Conservation (phyloP, 208 protist genomes). For the Crithidia bombi region DNA sequence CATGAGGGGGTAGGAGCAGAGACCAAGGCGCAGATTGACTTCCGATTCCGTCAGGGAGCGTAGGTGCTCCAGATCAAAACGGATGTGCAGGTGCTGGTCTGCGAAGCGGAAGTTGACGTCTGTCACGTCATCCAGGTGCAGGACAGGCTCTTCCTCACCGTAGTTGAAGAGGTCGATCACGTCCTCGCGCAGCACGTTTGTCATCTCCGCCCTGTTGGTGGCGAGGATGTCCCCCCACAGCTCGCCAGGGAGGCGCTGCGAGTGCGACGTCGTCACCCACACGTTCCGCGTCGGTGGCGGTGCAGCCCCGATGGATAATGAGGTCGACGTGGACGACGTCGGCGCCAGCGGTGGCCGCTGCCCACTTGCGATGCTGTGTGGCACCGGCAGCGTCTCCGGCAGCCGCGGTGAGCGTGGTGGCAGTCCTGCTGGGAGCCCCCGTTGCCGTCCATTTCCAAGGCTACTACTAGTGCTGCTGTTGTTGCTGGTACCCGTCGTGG, state of each 20-base stretch:
- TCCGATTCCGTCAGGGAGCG: conserved; percentile 38
- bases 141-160: conserved; percentile 15
- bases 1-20: conserved; percentile 45
- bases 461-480: not conserved
- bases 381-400: not conserved
- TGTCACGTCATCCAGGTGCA: conserved; percentile 29
- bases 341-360: conserved; percentile 14
- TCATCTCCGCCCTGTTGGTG: conserved; percentile 14
- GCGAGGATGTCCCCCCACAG: conserved; percentile 38
- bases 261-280: conserved; percentile 33
- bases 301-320: not conserved
- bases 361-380: not conserved
- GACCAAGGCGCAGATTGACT: conserved; percentile 40
- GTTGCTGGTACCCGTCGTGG: not conserved
- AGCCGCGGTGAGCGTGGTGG: conserved; percentile 31
- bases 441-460: conserved; percentile 6
- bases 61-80: conserved; percentile 41
- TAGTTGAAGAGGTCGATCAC: conserved; percentile 54
- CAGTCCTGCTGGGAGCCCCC: conserved; percentile 16
- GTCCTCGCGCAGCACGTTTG: conserved; percentile 34
- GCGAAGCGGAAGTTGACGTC: conserved; percentile 33
- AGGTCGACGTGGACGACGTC: conserved; percentile 7
- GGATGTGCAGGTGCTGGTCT: conserved; percentile 36
- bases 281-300: conserved; percentile 8
- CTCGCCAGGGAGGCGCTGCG: conserved; percentile 42